phyloP scores from a whole-genome alignment of 306 rosid genomes.

The Inga oerstediana region DNA sequence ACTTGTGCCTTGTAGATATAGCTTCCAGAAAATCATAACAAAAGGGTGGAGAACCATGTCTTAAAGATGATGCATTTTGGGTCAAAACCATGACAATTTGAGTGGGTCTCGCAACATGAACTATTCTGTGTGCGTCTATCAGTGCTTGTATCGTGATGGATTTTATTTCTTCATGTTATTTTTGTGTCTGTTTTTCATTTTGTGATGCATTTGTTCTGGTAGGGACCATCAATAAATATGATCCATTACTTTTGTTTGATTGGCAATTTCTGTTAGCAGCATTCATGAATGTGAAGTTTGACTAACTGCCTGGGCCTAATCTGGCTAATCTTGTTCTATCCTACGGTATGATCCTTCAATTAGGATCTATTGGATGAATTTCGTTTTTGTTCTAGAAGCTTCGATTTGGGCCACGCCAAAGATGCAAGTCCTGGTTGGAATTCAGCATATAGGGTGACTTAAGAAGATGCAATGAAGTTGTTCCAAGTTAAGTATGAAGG shows the following conservation, averaged over 20 bases:
- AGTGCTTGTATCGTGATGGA: neutral
- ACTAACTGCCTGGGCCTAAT: neutral
- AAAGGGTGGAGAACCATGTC: no score
- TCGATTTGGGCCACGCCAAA: slow-evolving; percentile 56
- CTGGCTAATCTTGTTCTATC: neutral
- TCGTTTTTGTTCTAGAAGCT: slow-evolving; percentile 55
- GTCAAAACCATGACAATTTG: neutral
- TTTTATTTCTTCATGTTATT: neutral
- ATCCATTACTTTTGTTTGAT: neutral
- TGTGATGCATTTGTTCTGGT: neutral
- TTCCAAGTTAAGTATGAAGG: slow-evolving; percentile 54
- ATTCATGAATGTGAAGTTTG: neutral
- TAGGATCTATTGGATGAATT: slow-evolving; percentile 74
- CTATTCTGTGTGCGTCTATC: neutral
- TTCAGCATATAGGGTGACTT: slow-evolving; percentile 63
- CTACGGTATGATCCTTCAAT: slow-evolving; percentile 61
- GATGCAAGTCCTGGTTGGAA: slow-evolving; percentile 67
- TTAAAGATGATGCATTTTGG: neutral
- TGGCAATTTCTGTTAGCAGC: neutral
- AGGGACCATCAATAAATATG: neutral
- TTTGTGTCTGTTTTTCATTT: neutral
- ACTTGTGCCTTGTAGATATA: no score
- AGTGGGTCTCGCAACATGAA: neutral
- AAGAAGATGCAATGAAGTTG: slow-evolving; percentile 72
- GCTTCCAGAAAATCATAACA: no score